Base-by-base conservation (phyloP, 2,329 filamentous ascomycete genomes). In the Mariannaea elegans region DNA sequence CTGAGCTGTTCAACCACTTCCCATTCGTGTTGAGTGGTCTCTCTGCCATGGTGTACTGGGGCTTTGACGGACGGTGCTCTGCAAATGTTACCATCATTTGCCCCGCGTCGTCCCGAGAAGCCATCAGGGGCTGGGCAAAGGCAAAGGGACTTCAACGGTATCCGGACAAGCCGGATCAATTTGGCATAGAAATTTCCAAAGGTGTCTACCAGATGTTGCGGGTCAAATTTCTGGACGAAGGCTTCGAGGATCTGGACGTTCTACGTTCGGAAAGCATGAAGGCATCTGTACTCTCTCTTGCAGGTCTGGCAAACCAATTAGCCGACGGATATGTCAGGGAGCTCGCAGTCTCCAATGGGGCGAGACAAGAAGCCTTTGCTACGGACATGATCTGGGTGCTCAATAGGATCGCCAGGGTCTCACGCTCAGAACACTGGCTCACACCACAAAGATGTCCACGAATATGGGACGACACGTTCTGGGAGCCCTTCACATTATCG, bases 21-120 rank as follows among this genome's bases (percentile, higher is more conserved):
- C 77, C 75, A 18, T 84, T 83, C 67, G 78, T 78, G 10, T 75
- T 86, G 39, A 76, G 73, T 63, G 83, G 83, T 19, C 72, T 76
- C 19, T 75, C 76, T 0, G 81, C 81, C 12, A 73, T 85, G 59
- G 66, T 73, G 3, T 75, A 79, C 45, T 80, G 82, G 72, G 82
- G 81, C 45, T 78, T 74, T 59, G 49, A 65, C 4, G 61, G 57
- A 7, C 68, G 73, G 7, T 55, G 42, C 6, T 74, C 75, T 0
- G 62, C 64, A 5, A 68, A 75, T 44, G 64, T 84, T 16, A 78
- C 71, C 39, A 72, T 85, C 52, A 44, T 81, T 18, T 82, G 78
- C 59, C 78, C 80, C 0, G 58, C 63, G 6, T 62, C 74, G 12
- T 73, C 73, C 6, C 71, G 65, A 13, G 70, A 77, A 13, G 75